Evolutionary conservation across 140 eudicot genomes (phyloP).

Genomic region (Ambrosia hybrid): DNA sequence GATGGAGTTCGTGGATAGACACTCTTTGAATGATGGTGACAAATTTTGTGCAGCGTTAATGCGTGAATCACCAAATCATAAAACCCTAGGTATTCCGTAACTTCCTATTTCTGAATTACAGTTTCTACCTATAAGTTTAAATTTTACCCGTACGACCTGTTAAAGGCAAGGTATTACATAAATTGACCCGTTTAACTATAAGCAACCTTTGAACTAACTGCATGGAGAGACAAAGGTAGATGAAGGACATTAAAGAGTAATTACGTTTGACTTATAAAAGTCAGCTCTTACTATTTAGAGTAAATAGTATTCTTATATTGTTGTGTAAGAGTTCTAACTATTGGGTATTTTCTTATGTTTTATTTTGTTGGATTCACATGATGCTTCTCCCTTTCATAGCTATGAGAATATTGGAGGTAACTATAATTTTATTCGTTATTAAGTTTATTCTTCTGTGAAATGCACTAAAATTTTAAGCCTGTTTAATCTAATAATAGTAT

Average conservation of each 20-base stretch:
- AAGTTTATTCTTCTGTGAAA: background rate
- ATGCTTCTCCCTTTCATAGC: slow-evolving; percentile 49
- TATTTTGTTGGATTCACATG: slow-evolving; percentile 29
- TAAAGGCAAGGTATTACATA: background rate
- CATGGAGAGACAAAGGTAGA: too few relatives aligned
- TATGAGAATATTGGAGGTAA: slow-evolving; percentile 77
- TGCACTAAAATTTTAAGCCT: background rate
- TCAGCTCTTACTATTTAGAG: background rate
- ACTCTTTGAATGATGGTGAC: slow-evolving; percentile 81
- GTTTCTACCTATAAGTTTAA: background rate
- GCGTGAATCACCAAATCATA: slow-evolving; percentile 84
- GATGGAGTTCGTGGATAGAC: slow-evolving; percentile 63
- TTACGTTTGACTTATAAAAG: too few relatives aligned
- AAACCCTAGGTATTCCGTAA: slow-evolving; percentile 56
- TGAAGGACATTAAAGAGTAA: too few relatives aligned
- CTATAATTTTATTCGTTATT: slow-evolving; percentile 13
- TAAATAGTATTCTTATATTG: slow-evolving; percentile 14
- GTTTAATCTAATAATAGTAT: background rate
- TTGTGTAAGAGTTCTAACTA: slow-evolving; percentile 25
- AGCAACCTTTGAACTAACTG: background rate
- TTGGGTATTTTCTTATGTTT: slow-evolving; percentile 12
- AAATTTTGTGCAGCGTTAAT: slow-evolving; percentile 82
- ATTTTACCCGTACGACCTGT: background rate
- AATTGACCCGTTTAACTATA: background rate
- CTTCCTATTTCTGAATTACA: slow-evolving; percentile 13